Conservation (phyloP, 129 eudicot genomes). For the Saposhnikovia divaricata region DNA sequence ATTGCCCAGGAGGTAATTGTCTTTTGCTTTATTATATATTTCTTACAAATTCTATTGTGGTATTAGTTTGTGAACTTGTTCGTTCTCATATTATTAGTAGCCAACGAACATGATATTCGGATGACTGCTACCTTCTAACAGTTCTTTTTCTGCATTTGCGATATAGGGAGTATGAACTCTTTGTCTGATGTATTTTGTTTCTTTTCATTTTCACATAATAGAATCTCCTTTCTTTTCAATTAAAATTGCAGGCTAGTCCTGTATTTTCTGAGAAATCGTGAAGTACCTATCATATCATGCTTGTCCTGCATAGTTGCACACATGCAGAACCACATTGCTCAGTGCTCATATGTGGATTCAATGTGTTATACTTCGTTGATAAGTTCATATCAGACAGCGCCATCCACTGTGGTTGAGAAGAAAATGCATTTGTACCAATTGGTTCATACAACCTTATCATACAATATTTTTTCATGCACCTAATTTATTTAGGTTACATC, state of each 20-base stretch:
- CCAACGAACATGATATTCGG: neutral
- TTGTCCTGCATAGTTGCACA: neutral
- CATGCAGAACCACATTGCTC: neutral
- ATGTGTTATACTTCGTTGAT: neutral
- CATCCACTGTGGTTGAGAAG: neutral
- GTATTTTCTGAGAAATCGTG: neutral
- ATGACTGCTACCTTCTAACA: neutral
- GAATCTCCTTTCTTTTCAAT: neutral
- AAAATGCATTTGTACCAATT: neutral
- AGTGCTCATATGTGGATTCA: neutral
- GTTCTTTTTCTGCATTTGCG: neutral
- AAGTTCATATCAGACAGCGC: neutral
- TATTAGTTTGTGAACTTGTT: neutral
- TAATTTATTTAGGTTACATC: neutral
- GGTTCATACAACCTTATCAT: neutral
- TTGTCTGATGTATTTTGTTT: neutral
- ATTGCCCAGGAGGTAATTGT: conserved; percentile 71
- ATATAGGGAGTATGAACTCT: neutral
- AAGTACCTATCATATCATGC: neutral
- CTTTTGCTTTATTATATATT: conserved; percentile 6
- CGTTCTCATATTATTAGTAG: neutral
- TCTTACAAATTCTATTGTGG: neutral
- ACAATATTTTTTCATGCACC: neutral
- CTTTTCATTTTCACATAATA: neutral
- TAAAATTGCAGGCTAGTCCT: neutral